Conservation (phyloP, 805 yeast species). For the Hanseniaspora meyeri region DNA sequence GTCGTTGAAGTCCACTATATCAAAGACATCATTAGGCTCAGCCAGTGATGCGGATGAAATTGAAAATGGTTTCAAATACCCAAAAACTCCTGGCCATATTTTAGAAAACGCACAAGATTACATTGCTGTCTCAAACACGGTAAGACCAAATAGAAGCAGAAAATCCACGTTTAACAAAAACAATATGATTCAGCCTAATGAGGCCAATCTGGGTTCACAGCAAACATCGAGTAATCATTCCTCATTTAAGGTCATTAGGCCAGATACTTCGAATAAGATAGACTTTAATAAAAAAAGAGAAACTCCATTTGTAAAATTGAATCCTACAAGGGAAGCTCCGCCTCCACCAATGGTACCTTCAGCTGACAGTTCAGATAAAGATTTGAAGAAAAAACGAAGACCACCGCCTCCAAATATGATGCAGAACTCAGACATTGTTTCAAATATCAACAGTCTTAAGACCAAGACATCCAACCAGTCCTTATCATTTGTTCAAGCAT, state of each 20-base stretch:
- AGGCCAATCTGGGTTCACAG: constrained; percentile 9
- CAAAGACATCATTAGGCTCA: constrained; percentile 13
- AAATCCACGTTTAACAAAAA: constrained; percentile 8
- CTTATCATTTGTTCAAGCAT: not conserved
- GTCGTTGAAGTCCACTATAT: constrained; percentile 24
- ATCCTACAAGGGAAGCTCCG: constrained; percentile 62
- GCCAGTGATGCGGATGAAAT: constrained; percentile 10
- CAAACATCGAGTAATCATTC: constrained; percentile 4
- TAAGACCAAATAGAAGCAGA: constrained; percentile 19
- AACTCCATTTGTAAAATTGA: constrained; percentile 56
- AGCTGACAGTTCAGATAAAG: not conserved
- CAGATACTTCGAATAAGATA: constrained; percentile 53
- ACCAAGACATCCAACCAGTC: constrained; percentile 12
- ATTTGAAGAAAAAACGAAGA: constrained; percentile 11
- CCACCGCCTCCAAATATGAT: constrained; percentile 6
- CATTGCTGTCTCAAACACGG: not conserved
- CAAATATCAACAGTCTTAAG: constrained; percentile 13
- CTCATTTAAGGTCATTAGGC: constrained; percentile 58
- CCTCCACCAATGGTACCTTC: constrained; percentile 41
- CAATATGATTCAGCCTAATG: constrained; percentile 24
- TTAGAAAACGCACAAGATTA: constrained; percentile 18
- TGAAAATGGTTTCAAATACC: constrained; percentile 21
- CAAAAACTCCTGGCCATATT: constrained; percentile 25
- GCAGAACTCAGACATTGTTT: not conserved
- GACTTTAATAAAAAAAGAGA: constrained; percentile 70